Percentiles rank a stretch among this genome's conserved stretches.
Conservation (phyloP, 345 rosid species). For the Rhodomyrtus tomentosa region DNA sequence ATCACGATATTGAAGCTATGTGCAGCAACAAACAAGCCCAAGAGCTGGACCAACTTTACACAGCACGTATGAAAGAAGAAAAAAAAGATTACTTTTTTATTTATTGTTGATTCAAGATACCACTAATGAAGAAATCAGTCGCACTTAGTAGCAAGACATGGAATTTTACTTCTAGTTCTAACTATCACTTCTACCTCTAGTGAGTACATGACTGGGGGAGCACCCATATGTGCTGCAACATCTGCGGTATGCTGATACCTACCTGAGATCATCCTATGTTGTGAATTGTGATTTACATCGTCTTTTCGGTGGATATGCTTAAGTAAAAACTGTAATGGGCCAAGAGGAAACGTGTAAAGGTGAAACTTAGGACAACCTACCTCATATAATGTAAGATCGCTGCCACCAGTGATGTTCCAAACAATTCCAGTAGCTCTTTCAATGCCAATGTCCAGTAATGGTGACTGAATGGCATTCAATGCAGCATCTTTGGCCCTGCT, state of each 20-base stretch:
- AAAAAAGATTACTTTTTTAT: not conserved
- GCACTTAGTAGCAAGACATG: not conserved
- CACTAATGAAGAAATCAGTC: not conserved
- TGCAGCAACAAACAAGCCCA: not conserved
- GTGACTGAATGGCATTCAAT: conserved; percentile 89
- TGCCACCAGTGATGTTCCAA: conserved; percentile 98
- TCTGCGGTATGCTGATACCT: not conserved
- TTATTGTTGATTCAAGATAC: not conserved
- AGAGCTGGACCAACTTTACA: not conserved
- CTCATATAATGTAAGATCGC: conserved; percentile 82
- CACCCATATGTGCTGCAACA: not conserved
- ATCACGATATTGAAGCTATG: not conserved
- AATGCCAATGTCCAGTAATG: conserved; percentile 85
- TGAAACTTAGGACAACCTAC: conserved; percentile 11
- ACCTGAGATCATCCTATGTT: not conserved
- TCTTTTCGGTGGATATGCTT: not conserved
- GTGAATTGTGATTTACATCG: not conserved
- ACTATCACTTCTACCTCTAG: not conserved
- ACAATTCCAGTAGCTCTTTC: conserved; percentile 99
- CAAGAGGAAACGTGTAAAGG: not conserved
- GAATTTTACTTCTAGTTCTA: not conserved
- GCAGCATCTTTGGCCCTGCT: conserved; percentile 99
- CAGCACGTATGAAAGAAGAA: not conserved
- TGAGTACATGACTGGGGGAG: not conserved
- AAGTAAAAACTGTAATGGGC: not conserved